Conservation (phyloP, 192 early-diverging fungal genomes). For the Thoreauomyces humboldtii region DNA sequence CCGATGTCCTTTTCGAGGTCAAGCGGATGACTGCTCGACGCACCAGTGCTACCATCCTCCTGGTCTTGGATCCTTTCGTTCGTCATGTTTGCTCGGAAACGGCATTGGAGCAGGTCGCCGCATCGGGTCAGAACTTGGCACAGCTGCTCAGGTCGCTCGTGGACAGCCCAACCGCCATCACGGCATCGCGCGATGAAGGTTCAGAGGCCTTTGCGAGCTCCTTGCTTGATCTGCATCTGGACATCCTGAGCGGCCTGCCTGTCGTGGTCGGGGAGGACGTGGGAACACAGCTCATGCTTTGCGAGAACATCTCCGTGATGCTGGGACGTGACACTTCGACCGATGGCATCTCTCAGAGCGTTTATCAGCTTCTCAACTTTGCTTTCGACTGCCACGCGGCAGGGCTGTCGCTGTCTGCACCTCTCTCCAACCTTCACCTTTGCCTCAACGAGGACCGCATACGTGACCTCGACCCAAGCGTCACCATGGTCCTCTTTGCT, state of each 20-base stretch:
- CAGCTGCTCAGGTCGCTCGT: not conserved
- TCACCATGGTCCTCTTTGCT: not conserved
- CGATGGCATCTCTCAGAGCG: no score
- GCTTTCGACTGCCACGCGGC: not conserved
- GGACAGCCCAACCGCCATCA: not conserved
- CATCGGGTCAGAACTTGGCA: not conserved
- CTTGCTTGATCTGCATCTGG: not conserved
- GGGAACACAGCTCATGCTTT: not conserved
- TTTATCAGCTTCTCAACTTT: conserved; percentile 8
- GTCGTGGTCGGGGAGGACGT: not conserved
- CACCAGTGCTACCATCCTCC: not conserved
- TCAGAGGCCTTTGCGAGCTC: not conserved
- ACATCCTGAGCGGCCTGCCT: not conserved
- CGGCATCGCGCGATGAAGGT: no score
- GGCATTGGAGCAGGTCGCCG: conserved; percentile 4
- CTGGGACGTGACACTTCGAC: no score
- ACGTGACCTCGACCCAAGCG: not conserved
- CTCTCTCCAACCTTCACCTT: not conserved
- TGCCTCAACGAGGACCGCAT: not conserved
- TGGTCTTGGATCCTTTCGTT: conserved; percentile 18
- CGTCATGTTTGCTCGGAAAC: conserved; percentile 10
- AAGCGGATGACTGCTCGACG: not conserved
- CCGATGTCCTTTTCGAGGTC: not conserved
- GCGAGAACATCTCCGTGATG: not conserved
- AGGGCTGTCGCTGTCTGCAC: not conserved